Conservation (phyloP, 1,284 basidiomycete genomes). For the Malassezia globosa region DNA sequence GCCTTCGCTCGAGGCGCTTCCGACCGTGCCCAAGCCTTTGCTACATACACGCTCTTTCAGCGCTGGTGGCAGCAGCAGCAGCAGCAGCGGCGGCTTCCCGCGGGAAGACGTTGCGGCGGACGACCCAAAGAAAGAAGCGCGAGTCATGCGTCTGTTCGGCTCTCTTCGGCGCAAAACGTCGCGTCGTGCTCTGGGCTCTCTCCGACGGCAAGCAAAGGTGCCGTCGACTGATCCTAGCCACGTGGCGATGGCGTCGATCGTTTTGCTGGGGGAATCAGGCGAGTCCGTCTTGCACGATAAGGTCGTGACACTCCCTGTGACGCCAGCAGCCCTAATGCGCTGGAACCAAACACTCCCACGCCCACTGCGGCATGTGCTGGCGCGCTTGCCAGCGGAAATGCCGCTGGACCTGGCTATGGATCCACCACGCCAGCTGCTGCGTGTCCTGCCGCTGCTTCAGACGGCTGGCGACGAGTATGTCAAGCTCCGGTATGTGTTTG, state of each 20-base stretch:
- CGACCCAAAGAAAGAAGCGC: slow-evolving; percentile 1
- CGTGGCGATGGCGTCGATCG: background rate
- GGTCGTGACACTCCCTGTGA: slow-evolving; percentile 15
- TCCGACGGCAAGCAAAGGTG: background rate
- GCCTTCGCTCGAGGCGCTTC: background rate
- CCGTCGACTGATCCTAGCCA: background rate
- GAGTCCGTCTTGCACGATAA: background rate
- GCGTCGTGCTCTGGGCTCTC: background rate
- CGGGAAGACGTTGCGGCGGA: background rate
- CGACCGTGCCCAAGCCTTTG: background rate
- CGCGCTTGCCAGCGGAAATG: slow-evolving; percentile 8
- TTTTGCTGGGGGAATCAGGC: background rate
- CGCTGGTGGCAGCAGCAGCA: too few species aligned
- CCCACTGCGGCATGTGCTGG: slow-evolving; percentile 1
- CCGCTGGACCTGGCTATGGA: slow-evolving; percentile 51
- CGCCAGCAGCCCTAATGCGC: slow-evolving; percentile 30
- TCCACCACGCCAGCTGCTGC: slow-evolving; percentile 70
- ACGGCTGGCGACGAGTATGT: slow-evolving; percentile 85
- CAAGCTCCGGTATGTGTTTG: slow-evolving; percentile 88
- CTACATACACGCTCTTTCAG: background rate
- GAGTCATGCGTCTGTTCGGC: slow-evolving; percentile 14
- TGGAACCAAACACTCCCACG: slow-evolving; percentile 29
- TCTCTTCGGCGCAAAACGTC: slow-evolving; percentile 20
- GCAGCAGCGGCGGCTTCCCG: background rate
- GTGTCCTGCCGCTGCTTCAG: slow-evolving; percentile 77